phyloP scores from a whole-genome alignment of 2,329 filamentous ascomycete genomes.

The Byssoonygena ceratinophila region DNA sequence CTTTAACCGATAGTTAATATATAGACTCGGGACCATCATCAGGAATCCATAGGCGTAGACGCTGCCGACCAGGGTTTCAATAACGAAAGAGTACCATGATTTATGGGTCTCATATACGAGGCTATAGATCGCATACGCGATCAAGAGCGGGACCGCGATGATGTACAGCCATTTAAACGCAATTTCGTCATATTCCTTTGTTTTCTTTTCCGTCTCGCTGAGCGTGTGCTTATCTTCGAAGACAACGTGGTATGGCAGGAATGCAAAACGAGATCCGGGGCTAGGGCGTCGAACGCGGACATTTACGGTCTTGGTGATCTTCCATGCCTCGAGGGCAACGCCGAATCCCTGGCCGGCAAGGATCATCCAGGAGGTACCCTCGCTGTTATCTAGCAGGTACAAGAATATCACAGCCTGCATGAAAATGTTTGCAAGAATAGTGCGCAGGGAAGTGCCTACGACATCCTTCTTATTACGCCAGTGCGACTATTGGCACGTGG shows the following conservation, averaged over 20 bases:
- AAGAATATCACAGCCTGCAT: slow-evolving; percentile 96
- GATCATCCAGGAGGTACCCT: slow-evolving; percentile 99
- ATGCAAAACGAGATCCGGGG: slow-evolving; percentile 58
- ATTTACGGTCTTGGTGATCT: slow-evolving; percentile 90
- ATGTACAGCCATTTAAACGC: slow-evolving; percentile 97
- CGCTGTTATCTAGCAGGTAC: slow-evolving; percentile 92
- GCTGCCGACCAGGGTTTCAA: slow-evolving; percentile 85
- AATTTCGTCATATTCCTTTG: slow-evolving; percentile 94
- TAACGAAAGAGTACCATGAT: slow-evolving; percentile 94
- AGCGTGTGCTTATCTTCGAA: slow-evolving; percentile 98
- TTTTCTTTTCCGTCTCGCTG: slow-evolving; percentile 91
- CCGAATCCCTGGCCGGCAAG: slow-evolving; percentile 83
- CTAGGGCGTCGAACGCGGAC: slow-evolving; percentile 64
- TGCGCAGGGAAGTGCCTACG: slow-evolving; percentile 88
- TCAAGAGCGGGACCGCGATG: slow-evolving; percentile 73
- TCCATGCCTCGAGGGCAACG: slow-evolving; percentile 73
- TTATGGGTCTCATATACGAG: slow-evolving; percentile 90
- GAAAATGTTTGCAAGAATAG: slow-evolving; percentile 92
- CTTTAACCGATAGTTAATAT: slow-evolving; percentile 98
- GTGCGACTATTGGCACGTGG: slow-evolving; percentile 47
- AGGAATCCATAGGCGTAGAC: slow-evolving; percentile 98
- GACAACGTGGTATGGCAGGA: slow-evolving; percentile 66
- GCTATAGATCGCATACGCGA: slow-evolving; percentile 84
- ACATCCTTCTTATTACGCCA: slow-evolving; percentile 99
- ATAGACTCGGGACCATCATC: slow-evolving; percentile 96